phyloP scores from a whole-genome alignment of 306 rosid species.

The Vigna unguiculata region DNA sequence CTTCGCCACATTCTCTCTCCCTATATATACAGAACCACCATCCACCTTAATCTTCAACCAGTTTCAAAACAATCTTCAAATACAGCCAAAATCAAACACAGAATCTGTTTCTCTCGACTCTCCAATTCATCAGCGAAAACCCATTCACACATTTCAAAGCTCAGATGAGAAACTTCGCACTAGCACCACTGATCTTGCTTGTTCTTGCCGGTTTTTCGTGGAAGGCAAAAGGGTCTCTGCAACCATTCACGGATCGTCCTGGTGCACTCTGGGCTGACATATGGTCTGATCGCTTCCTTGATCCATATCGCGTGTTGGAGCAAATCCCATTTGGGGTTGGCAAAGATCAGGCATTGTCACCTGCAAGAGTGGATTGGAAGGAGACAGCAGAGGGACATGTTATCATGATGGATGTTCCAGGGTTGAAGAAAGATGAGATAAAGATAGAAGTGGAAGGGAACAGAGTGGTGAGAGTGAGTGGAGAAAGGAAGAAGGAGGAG shows the following conservation, averaged over 20 bases:
- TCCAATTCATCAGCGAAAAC: neutral
- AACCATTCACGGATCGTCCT: slow-evolving; percentile 49
- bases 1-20: slow-evolving; percentile 6
- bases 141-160: neutral
- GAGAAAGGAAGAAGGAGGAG: slow-evolving; percentile 66
- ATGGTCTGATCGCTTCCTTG: slow-evolving; percentile 59
- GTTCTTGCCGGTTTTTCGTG: slow-evolving; percentile 38
- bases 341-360: slow-evolving; percentile 51
- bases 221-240: slow-evolving; percentile 50
- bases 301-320: slow-evolving; percentile 62
- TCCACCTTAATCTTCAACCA: neutral
- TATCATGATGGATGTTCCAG: slow-evolving; percentile 68
- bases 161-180: slow-evolving; percentile 45
- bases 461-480: slow-evolving; percentile 62
- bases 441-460: slow-evolving; percentile 65
- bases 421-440: slow-evolving; percentile 59
- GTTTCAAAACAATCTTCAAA: neutral
- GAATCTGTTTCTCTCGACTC: neutral
- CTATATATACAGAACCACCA: neutral
- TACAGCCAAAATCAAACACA: neutral
- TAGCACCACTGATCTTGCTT: slow-evolving; percentile 40
- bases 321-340: slow-evolving; percentile 60
- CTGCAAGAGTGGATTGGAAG: slow-evolving; percentile 67
- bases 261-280: slow-evolving; percentile 46
- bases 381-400: slow-evolving; percentile 65